phyloP scores from a whole-genome alignment of 2,329 filamentous ascomycete species.

The Metarhizium guizhouense region DNA sequence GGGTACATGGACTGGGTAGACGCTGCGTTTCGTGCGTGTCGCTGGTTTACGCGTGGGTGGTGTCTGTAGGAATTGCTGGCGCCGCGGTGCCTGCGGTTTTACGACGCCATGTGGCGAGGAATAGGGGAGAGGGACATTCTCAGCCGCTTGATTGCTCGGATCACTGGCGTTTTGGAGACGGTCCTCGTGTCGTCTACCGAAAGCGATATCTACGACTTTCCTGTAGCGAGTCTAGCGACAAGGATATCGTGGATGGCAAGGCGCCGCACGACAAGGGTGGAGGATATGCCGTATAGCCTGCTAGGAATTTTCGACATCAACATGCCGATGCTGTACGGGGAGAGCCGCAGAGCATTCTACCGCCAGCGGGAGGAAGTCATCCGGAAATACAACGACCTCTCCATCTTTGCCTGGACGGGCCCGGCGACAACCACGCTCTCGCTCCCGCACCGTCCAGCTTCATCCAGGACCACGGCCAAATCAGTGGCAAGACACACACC shows the following conservation, averaged over 20 bases:
- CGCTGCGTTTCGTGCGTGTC: background rate
- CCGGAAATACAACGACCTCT: conserved; percentile 10
- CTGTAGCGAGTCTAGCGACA: conserved; percentile 4
- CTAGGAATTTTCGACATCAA: conserved; percentile 16
- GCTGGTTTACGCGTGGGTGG: conserved; percentile 37
- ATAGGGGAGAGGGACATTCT: conserved; percentile 16
- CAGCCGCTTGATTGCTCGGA: conserved; percentile 10
- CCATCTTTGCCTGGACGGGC: conserved; percentile 14
- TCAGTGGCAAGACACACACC: background rate
- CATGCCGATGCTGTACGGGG: conserved; percentile 18
- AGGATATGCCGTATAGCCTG: conserved; percentile 17
- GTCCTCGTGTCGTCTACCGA: background rate
- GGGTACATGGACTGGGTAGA: background rate
- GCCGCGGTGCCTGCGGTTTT: conserved; percentile 19
- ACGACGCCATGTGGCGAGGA: conserved; percentile 15
- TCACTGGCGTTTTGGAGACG: conserved; percentile 8
- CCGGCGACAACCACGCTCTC: background rate
- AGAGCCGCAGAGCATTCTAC: conserved; percentile 9
- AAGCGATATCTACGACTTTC: background rate
- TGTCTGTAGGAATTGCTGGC: conserved; percentile 61
- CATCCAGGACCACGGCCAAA: background rate
- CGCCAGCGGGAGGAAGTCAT: conserved; percentile 17
- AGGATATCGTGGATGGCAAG: conserved; percentile 16
- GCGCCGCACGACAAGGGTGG: conserved; percentile 12
- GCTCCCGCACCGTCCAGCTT: background rate